Evolutionary conservation across 495 filamentous ascomycete species (phyloP).

Genomic region (Aspergillus steynii): DNA sequence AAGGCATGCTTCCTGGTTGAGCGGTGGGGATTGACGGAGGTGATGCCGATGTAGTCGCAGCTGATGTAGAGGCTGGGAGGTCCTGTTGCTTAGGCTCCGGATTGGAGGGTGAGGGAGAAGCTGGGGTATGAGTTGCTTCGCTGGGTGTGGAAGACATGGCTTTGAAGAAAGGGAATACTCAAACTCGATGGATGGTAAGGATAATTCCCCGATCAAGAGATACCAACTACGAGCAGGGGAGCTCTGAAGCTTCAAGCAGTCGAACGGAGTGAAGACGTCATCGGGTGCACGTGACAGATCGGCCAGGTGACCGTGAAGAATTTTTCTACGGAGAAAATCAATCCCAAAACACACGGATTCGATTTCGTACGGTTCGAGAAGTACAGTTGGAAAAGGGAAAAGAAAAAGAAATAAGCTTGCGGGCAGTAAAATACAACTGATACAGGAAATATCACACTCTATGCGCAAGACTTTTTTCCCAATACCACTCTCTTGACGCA

Average conservation of each 20-base stretch:
- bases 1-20: slow-evolving; percentile 39
- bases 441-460: slow-evolving; percentile 49
- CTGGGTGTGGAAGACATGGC: slow-evolving; percentile 2
- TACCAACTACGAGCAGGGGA: background rate
- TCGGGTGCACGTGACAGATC: background rate
- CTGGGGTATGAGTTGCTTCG: slow-evolving; percentile 30
- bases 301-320: background rate
- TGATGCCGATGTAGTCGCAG: slow-evolving; percentile 18
- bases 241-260: background rate
- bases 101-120: slow-evolving; percentile 18
- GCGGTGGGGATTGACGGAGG: slow-evolving; percentile 36
- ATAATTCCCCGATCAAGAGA: background rate
- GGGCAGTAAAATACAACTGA: slow-evolving; percentile 60
- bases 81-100: background rate
- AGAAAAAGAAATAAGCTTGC: slow-evolving; percentile 50
- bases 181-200: background rate
- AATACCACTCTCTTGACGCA: slow-evolving; percentile 43
- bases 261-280: background rate
- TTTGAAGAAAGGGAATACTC: background rate
- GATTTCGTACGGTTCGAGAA: slow-evolving; percentile 19
- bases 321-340: slow-evolving; percentile 1
- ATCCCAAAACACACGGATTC: slow-evolving; percentile 4
- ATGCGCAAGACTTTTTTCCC: slow-evolving; percentile 43
- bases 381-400: slow-evolving; percentile 40
- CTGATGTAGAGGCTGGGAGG: background rate